Conservation (phyloP, 2,329 filamentous ascomycete species). For the Talaromyces atroroseus region DNA sequence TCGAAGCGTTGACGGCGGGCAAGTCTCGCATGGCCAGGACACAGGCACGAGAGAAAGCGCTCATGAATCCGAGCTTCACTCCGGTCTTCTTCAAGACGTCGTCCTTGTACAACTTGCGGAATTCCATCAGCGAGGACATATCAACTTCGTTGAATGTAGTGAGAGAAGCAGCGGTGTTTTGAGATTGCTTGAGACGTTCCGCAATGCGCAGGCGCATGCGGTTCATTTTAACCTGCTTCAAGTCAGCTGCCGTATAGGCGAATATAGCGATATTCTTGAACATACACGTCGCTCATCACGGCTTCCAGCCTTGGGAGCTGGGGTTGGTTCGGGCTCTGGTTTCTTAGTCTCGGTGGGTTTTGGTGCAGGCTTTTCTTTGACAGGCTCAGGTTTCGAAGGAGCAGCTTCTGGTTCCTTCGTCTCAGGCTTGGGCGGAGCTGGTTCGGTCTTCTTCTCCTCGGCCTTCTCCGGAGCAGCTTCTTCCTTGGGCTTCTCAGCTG, state of each 20-base stretch:
- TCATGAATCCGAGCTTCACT: slow-evolving; percentile 99
- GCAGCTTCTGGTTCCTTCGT: slow-evolving; percentile 24
- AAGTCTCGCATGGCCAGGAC: slow-evolving; percentile 91
- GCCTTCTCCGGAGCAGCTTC: slow-evolving; percentile 45
- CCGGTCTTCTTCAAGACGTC: slow-evolving; percentile 93
- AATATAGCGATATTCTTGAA: slow-evolving; percentile 16
- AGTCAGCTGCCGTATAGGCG: slow-evolving; percentile 1
- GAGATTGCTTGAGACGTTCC: slow-evolving; percentile 96
- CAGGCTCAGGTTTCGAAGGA: slow-evolving; percentile 27
- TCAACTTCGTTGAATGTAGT: slow-evolving; percentile 99
- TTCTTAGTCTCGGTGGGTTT: slow-evolving; percentile 23
- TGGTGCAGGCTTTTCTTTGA: slow-evolving; percentile 22
- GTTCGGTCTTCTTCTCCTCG: slow-evolving; percentile 23
- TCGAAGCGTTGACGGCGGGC: slow-evolving; percentile 92
- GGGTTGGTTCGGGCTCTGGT: slow-evolving; percentile 22
- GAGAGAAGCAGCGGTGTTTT: slow-evolving; percentile 94
- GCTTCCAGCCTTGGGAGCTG: slow-evolving; percentile 52
- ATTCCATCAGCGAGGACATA: slow-evolving; percentile 96
- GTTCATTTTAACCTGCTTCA: slow-evolving; percentile 90
- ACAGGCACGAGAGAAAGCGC: slow-evolving; percentile 85
- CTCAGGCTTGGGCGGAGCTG: slow-evolving; percentile 24
- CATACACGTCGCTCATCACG: slow-evolving; percentile 84
- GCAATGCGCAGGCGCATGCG: slow-evolving; percentile 97
- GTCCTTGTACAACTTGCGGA: slow-evolving; percentile 96
- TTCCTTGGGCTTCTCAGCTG: slow-evolving; percentile 55